Base-by-base conservation (phyloP, 1,284 basidiomycete genomes). In the Mycosarcoma maydis region DNA sequence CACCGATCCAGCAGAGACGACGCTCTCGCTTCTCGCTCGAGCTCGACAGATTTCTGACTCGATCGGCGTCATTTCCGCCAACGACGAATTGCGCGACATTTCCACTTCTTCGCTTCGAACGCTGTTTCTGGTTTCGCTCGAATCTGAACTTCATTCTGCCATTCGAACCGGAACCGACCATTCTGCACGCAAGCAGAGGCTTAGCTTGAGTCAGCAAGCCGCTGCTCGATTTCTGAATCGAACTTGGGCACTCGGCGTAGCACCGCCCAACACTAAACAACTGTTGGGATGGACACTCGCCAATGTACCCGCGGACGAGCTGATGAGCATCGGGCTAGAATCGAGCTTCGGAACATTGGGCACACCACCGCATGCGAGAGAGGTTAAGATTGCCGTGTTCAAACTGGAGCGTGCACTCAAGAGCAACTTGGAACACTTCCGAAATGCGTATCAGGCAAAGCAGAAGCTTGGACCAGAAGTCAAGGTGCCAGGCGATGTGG, bases 361-460 rank as follows among this genome's bases (percentile, higher is more conserved):
- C 6, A 27, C 17, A 3, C 6, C 29, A 20, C 58, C 62, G 14
- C 58, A 62, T 32, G 32, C 40, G 10, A 66, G 78, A 16, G 64
- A 71, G 37, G 53, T 71, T 53, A 81, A 80, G 50, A 78, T 81
- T 40, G 70, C 75, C 0, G 36, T 59, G 20, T 72, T 77, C 49
- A 68, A 73, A 24, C 53, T 77, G 3, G 78, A 80, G 41, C 58
- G 72, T 9, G 53, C 62, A 19, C 47, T 80, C 13, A 65, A 56
- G 44, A 24, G 17, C 16, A 60, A 65, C 13, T 61, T 80, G 19
- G 69, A 76, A 10, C 43, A 52, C 24, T 79, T 66, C 30, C 51
- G 80, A 16, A 33, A 26, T 0, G 72, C 50, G 0, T 74, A 56
- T 32, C 49, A 60, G 3, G 37, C 46, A 3, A 59, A 55, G 29